These are phyloP conservation scores for Pleurotus tuber-regium DNA, from an alignment of 768 basidiomycete species.

Conservation along the genomic window DNA sequence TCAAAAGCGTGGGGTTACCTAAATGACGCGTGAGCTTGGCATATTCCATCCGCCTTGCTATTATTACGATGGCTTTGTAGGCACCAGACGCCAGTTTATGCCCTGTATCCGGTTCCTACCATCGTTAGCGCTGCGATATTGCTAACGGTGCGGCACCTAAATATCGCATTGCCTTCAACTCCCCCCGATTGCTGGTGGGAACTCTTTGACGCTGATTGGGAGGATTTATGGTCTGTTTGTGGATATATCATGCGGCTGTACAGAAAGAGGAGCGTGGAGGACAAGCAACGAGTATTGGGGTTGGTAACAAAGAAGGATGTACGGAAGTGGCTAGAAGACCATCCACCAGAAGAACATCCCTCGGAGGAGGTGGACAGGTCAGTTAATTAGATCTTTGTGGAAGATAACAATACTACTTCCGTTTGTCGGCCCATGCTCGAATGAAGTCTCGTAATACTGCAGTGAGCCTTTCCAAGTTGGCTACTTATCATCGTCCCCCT, in stretches of 20 bases:
- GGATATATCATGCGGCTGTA: slow-evolving; percentile 87
- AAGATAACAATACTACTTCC: too few species aligned
- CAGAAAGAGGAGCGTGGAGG: slow-evolving; percentile 48
- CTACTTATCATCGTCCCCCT: too few species aligned
- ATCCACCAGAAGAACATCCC: slow-evolving; percentile 17
- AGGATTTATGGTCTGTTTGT: slow-evolving; percentile 83
- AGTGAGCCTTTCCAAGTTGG: too few species aligned
- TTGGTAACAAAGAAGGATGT: slow-evolving; percentile 79
- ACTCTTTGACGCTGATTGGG: slow-evolving; percentile 88
- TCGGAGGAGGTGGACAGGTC: too few species aligned
- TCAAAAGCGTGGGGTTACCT: slow-evolving; percentile 89
- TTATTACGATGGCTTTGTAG: slow-evolving; percentile 36
- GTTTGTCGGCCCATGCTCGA: too few species aligned
- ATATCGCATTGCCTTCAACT: slow-evolving; percentile 69
- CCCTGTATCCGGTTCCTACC: slow-evolving; percentile 83
- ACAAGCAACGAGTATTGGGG: slow-evolving; percentile 42
- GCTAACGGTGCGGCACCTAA: slow-evolving; percentile 70
- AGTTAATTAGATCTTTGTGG: too few species aligned
- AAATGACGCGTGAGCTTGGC: slow-evolving; percentile 82
- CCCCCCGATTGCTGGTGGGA: slow-evolving; percentile 87
- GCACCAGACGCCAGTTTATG: slow-evolving; percentile 91
- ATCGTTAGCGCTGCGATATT: slow-evolving; percentile 90
- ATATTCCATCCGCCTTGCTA: neutral
- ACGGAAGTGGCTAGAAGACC: slow-evolving; percentile 77
- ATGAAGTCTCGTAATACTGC: too few species aligned